Percentiles rank a stretch among this genome's conserved stretches.
phyloP scores from a whole-genome alignment of 257 asterid genomes.

The Solanum virginianum region DNA sequence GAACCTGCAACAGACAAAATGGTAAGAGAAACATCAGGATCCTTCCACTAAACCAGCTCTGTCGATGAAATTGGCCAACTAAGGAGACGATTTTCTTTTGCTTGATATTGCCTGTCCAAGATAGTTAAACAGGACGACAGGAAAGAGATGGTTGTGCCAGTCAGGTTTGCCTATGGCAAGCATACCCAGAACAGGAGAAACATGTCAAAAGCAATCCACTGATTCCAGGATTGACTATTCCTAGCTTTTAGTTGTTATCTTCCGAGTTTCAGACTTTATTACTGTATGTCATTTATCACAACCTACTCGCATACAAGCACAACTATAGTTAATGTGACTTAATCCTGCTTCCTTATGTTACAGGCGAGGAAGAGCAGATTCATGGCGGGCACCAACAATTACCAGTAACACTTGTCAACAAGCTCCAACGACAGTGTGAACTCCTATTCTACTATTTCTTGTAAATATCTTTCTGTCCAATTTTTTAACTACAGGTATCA shows the following conservation, averaged over 20 bases:
- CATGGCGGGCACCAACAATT: neutral
- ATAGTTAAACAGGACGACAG: neutral
- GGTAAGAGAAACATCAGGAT: neutral
- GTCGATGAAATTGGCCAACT: neutral
- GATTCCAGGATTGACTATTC: neutral
- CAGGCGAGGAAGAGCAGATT: neutral
- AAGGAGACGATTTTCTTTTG: neutral
- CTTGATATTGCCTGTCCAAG: neutral
- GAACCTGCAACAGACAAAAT: neutral
- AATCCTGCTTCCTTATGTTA: neutral
- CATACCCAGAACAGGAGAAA: neutral
- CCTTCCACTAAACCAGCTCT: neutral
- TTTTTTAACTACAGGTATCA: neutral
- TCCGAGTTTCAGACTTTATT: neutral
- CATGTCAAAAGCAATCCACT: neutral
- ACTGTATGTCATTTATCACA: neutral
- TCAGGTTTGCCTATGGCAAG: neutral
- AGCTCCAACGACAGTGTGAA: neutral
- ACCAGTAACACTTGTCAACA: neutral
- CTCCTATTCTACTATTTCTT: neutral
- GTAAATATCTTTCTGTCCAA: neutral
- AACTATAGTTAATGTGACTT: neutral
- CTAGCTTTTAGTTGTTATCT: neutral
- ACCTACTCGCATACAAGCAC: neutral
- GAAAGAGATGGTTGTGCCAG: neutral